A percentile compares a stretch with the other conserved stretches of the same genome.
Conservation (phyloP, 2,329 filamentous ascomycete species). For the Hansfordia pulvinata region DNA sequence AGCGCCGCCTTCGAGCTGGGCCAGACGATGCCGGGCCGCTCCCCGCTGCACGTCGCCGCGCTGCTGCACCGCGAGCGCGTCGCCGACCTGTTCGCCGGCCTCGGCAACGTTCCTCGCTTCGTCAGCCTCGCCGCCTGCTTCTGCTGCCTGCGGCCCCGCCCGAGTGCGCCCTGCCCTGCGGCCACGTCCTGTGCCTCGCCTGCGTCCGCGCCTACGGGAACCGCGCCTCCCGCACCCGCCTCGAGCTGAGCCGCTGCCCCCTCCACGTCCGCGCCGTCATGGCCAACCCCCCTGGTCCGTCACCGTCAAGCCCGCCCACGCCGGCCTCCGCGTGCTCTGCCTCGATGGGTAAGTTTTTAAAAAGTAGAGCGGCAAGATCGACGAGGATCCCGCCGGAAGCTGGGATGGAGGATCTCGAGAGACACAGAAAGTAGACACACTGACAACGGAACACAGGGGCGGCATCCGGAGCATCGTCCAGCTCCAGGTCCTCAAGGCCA, state of each 20-base stretch:
- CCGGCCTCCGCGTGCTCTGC: slow-evolving; percentile 14
- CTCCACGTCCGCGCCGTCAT: slow-evolving; percentile 16
- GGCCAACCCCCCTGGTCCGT: slow-evolving; percentile 16
- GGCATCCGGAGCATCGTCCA: slow-evolving; percentile 15
- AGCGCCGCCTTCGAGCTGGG: slow-evolving; percentile 13
- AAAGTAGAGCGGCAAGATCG: too few species aligned
- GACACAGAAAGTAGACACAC: neutral
- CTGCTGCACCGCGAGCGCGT: slow-evolving; percentile 16
- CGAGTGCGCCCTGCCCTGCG: slow-evolving; percentile 17
- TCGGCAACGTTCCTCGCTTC: slow-evolving; percentile 13
- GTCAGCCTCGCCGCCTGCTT: slow-evolving; percentile 18
- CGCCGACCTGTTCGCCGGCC: slow-evolving; percentile 16
- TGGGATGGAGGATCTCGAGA: neutral
- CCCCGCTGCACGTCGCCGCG: slow-evolving; percentile 15
- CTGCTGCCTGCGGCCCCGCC: slow-evolving; percentile 18
- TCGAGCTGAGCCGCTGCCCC: slow-evolving; percentile 17
- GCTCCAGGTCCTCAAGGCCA: too few species aligned
- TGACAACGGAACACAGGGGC: slow-evolving; percentile 8
- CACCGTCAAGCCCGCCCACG: slow-evolving; percentile 14
- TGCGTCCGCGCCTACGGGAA: slow-evolving; percentile 16
- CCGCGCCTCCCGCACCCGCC: slow-evolving; percentile 16
- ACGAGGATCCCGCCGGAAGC: neutral
- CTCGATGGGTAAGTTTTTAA: slow-evolving; percentile 17
- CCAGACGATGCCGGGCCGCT: slow-evolving; percentile 13
- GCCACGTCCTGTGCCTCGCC: slow-evolving; percentile 16